Conservation (phyloP, 768 basidiomycete genomes). For the Chalciporus sphaerocephalus region DNA sequence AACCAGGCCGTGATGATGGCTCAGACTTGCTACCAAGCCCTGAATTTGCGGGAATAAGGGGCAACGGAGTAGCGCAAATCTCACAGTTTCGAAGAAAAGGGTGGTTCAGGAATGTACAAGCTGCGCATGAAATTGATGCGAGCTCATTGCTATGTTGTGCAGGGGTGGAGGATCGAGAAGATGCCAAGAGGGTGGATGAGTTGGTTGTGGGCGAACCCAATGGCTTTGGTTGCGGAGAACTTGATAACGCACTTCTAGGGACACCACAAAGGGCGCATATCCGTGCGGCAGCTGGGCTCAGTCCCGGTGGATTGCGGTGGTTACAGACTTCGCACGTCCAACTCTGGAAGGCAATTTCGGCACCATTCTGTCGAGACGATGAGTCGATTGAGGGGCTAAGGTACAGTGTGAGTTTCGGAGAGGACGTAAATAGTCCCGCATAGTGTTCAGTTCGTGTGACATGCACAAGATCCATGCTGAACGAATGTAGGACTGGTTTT, state of each 20-base stretch:
- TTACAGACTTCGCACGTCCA: constrained; percentile 93
- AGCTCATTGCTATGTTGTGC: constrained; percentile 15
- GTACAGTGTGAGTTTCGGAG: constrained; percentile 80
- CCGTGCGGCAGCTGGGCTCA: constrained; percentile 62
- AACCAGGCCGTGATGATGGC: constrained; percentile 60
- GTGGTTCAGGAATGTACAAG: constrained; percentile 92
- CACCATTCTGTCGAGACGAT: constrained; percentile 26
- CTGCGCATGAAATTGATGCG: constrained; percentile 61
- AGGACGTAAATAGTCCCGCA: constrained; percentile 84
- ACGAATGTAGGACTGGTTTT: constrained; percentile 51
- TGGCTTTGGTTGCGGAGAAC: constrained; percentile 18
- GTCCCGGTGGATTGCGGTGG: constrained; percentile 72
- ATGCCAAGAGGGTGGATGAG: constrained; percentile 20
- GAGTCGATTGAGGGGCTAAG: constrained; percentile 38
- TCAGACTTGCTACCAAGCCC: constrained; percentile 49
- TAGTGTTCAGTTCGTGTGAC: constrained; percentile 83
- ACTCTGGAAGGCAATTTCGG: constrained; percentile 41
- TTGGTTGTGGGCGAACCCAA: no score
- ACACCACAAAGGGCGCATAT: constrained; percentile 84
- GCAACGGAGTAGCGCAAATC: constrained; percentile 75
- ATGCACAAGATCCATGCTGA: constrained; percentile 59
- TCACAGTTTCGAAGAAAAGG: constrained; percentile 72
- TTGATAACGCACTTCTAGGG: constrained; percentile 43
- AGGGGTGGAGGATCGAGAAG: constrained; percentile 18
- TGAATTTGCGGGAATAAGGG: constrained; percentile 22